phyloP scores from a whole-genome alignment of 1,284 basidiomycete species.

The Sporisorium sorghi region DNA sequence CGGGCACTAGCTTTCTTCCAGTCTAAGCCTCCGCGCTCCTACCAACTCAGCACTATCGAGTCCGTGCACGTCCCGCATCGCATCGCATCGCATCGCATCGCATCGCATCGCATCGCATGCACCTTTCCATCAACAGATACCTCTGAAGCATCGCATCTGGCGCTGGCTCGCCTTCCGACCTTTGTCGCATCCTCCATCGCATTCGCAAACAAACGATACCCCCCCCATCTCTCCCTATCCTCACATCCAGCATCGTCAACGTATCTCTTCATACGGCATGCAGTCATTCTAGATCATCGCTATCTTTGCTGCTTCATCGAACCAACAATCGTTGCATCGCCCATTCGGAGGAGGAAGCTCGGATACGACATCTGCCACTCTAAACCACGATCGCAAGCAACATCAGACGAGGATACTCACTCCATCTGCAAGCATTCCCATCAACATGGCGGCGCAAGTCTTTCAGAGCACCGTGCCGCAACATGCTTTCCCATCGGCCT shows the following conservation, averaged over 20 bases:
- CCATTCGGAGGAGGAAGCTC: not conserved
- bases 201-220: not conserved
- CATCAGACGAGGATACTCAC: not conserved
- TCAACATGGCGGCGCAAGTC: slow-evolving; percentile 48
- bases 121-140: slow-evolving; percentile 9
- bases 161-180: slow-evolving; percentile 26
- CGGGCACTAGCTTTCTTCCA: not conserved
- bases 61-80: slow-evolving; percentile 6
- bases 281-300: slow-evolving; percentile 20
- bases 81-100: slow-evolving; percentile 21
- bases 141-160: slow-evolving; percentile 25
- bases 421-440: not conserved
- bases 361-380: not conserved
- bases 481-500: slow-evolving; percentile 39
- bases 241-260: slow-evolving; percentile 18
- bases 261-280: slow-evolving; percentile 20
- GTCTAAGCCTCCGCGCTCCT: not conserved
- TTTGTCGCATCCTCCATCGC: not conserved
- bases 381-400: not conserved
- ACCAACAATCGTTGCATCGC: not conserved
- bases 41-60: not conserved
- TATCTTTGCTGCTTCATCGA: slow-evolving; percentile 3
- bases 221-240: not conserved
- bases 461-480: slow-evolving; percentile 36
- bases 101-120: slow-evolving; percentile 21